Evolutionary conservation across 257 asterid species (phyloP), one percentile per base, ranked within the genome.

Genomic region (Capsicum rhomboideum): DNA sequence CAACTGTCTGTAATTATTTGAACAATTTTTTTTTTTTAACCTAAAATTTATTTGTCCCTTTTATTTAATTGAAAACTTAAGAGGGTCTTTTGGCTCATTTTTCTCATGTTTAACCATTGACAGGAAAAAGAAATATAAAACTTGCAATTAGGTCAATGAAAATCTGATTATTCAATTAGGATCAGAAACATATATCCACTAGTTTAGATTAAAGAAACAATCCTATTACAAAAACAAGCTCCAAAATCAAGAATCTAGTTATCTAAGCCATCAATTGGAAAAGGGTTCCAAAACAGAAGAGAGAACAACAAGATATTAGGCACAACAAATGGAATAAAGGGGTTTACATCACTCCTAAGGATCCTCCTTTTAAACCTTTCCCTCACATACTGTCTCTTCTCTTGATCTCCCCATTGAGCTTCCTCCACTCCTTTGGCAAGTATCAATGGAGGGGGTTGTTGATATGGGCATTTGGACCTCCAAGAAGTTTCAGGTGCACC

Each of bases 391-490:
- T 67, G 87, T 29, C 85, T 89, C 90, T 87, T 92, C 88, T 90
- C 89, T 77, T 94, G 97, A 12, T 84, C 93, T 17, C 92, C 91
- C 99, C 98, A 93, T 85, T 71, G 83, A 0, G 93, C 95, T 80
- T 90, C 97, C 89, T 91, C 96, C 83, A 93, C 91, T n/a, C 97
- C 99, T 80, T 87, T 87, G 10, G 98, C 97, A 82, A 91, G 84
- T 0, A 89, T 69, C 55, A 90, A 55, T 61, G 97, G 95, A 46
- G 97, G 98, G 13, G 98, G 98, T 67, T 89, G 66, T 8, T 87
- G 94, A 85, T 86, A 94, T 2, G 98, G 97, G 90, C 98, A 96
- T 84, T 92, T 92, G n/a, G 93, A 93, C 89, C 97, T 90, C 99
- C 98, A 94, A 1, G 99, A 94, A 28, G 94, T 91, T 77, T 84